Conservation (phyloP, 192 early-diverging fungal species). For the Coemansia sp. region DNA sequence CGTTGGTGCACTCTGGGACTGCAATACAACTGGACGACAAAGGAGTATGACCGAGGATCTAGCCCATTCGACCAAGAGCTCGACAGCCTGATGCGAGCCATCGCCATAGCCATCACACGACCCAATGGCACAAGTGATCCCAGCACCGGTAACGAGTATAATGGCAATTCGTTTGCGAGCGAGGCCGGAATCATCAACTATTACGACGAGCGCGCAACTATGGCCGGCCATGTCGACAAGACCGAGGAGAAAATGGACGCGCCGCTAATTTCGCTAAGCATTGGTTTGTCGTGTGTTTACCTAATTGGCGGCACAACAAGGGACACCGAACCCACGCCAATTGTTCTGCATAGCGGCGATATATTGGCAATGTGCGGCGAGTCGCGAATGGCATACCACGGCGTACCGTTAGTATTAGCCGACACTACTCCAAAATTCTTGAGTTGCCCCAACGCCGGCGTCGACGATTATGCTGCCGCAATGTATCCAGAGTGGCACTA, state of each 20-base stretch:
- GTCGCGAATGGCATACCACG: slow-evolving; percentile 78
- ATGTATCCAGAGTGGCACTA: slow-evolving; percentile 63
- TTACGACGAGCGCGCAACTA: slow-evolving; percentile 76
- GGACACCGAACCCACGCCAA: slow-evolving; percentile 66
- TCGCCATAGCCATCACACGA: slow-evolving; percentile 65
- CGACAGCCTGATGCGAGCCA: slow-evolving; percentile 58
- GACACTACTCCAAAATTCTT: slow-evolving; percentile 70
- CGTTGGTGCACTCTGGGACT: slow-evolving; percentile 77
- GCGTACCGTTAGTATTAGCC: slow-evolving; percentile 80
- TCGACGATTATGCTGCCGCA: slow-evolving; percentile 15
- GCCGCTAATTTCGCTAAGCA: slow-evolving; percentile 77
- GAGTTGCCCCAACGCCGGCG: slow-evolving; percentile 13
- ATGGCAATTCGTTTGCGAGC: slow-evolving; percentile 58
- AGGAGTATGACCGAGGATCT: slow-evolving; percentile 63
- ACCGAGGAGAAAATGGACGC: slow-evolving; percentile 85
- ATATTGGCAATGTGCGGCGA: slow-evolving; percentile 84
- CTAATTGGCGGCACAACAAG: slow-evolving; percentile 75
- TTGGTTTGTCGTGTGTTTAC: slow-evolving; percentile 65
- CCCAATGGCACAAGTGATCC: slow-evolving; percentile 9
- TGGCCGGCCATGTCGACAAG: slow-evolving; percentile 93
- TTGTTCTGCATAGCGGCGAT: slow-evolving; percentile 85
- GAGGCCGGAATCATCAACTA: slow-evolving; percentile 96
- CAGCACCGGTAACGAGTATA: slow-evolving; percentile 56
- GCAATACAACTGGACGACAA: slow-evolving; percentile 82
- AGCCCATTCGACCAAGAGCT: slow-evolving; percentile 70